These are phyloP conservation scores for Macrocybe gigantea DNA, from an alignment of 768 basidiomycete genomes.

Conservation along the genomic window DNA sequence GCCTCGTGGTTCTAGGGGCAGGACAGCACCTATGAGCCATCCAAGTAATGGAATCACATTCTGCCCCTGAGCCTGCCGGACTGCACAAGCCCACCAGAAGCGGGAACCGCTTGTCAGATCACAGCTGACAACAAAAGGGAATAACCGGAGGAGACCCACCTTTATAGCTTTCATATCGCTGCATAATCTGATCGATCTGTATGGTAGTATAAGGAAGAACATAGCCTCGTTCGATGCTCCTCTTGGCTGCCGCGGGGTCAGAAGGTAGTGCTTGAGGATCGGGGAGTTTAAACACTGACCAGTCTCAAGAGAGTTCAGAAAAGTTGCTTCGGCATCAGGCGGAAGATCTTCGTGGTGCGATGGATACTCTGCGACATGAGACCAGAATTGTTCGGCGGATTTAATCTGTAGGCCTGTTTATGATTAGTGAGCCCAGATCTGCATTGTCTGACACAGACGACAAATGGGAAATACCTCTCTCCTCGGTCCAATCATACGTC, in stretches of 20 bases:
- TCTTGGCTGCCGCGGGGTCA: conserved; percentile 17
- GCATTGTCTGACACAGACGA: background rate
- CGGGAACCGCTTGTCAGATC: too few relatives aligned
- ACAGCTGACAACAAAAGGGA: background rate
- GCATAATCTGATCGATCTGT: conserved; percentile 33
- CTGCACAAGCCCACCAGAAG: conserved; percentile 10
- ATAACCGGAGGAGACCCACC: conserved; percentile 17
- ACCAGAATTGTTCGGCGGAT: conserved; percentile 31
- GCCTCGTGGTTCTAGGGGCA: conserved; percentile 33
- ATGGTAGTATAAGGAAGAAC: conserved; percentile 29
- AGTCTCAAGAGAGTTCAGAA: conserved; percentile 22
- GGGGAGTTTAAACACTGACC: conserved; percentile 19
- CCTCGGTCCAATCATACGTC: conserved; percentile 32
- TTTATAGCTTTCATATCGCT: conserved; percentile 29
- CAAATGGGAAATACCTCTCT: conserved; percentile 19
- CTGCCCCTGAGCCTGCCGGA: conserved; percentile 21
- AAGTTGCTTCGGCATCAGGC: conserved; percentile 26
- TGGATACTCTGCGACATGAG: conserved; percentile 36
- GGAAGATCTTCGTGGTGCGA: conserved; percentile 33
- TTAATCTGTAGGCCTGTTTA: conserved; percentile 20
- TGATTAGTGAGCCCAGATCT: background rate
- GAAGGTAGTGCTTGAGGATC: background rate
- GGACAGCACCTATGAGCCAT: conserved; percentile 38
- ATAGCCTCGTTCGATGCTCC: conserved; percentile 20
- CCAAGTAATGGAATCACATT: conserved; percentile 24